phyloP scores from a whole-genome alignment of 768 basidiomycete species.

The Xerocomellus amylosporus region DNA sequence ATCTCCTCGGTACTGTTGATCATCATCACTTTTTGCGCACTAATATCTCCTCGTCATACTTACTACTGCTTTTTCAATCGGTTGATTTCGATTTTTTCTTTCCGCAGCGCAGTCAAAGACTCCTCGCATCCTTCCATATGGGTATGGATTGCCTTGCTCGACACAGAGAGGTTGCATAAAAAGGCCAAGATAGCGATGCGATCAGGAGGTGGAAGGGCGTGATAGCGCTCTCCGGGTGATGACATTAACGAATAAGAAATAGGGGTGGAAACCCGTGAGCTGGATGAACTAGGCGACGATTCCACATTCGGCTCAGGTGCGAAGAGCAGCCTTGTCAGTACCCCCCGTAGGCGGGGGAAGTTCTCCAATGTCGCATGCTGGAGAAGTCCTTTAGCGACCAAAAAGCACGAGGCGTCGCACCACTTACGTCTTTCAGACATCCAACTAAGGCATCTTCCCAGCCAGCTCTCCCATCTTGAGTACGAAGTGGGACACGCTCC shows the following conservation, averaged over 20 bases:
- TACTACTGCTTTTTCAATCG: slow-evolving; percentile 85
- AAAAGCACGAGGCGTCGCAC: not conserved
- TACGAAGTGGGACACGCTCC: slow-evolving; percentile 73
- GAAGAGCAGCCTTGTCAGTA: slow-evolving; percentile 73
- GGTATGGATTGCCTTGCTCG: slow-evolving; percentile 82
- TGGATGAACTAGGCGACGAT: slow-evolving; percentile 42
- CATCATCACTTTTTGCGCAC: slow-evolving; percentile 13
- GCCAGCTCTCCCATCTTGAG: slow-evolving; percentile 70
- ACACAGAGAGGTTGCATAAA: slow-evolving; percentile 85
- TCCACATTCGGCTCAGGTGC: slow-evolving; percentile 52
- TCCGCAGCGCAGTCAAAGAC: slow-evolving; percentile 86
- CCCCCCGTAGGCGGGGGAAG: slow-evolving; percentile 69
- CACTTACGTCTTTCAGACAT: slow-evolving; percentile 83
- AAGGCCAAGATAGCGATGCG: slow-evolving; percentile 85
- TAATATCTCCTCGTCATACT: slow-evolving; percentile 34
- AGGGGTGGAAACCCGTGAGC: slow-evolving; percentile 50
- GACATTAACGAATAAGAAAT: slow-evolving; percentile 41
- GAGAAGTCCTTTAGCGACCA: slow-evolving; percentile 4
- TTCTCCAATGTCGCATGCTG: slow-evolving; percentile 73
- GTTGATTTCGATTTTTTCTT: slow-evolving; percentile 95
- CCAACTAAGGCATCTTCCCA: slow-evolving; percentile 94
- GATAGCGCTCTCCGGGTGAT: slow-evolving; percentile 67
- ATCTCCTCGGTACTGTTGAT: slow-evolving; percentile 67
- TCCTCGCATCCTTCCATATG: slow-evolving; percentile 92
- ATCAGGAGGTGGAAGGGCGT: slow-evolving; percentile 67